Percentiles rank a stretch among this genome's conserved stretches.
Evolutionary conservation across 345 rosid genomes (phyloP).

Genomic region (Syzygium aromaticum): DNA sequence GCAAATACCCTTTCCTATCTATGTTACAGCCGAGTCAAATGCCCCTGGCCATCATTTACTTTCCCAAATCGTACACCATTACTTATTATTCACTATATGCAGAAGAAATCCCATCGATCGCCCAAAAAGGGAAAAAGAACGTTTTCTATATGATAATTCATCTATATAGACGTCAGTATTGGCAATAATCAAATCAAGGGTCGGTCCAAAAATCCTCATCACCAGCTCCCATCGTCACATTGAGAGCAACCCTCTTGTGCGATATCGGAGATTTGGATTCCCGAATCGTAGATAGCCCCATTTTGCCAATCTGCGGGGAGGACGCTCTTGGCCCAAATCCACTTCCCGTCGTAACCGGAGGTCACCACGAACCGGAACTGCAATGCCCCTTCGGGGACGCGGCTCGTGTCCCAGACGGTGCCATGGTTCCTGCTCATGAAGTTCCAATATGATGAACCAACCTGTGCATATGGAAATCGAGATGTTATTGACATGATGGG

Average conservation of each 20-base stretch:
- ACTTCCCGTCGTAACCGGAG: slow-evolving; percentile 75
- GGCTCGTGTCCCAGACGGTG: slow-evolving; percentile 69
- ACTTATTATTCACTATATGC: neutral
- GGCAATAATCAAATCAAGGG: neutral
- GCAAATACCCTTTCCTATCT: neutral
- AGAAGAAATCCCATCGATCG: neutral
- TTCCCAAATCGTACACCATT: neutral
- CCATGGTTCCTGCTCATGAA: slow-evolving; percentile 65
- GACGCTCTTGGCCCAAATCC: slow-evolving; percentile 61
- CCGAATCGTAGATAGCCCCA: slow-evolving; percentile 55
- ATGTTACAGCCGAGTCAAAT: neutral
- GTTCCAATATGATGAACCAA: slow-evolving; percentile 63
- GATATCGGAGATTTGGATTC: slow-evolving; percentile 66
- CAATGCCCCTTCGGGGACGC: slow-evolving; percentile 61
- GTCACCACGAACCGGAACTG: slow-evolving; percentile 79
- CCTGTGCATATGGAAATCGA: slow-evolving; percentile 11
- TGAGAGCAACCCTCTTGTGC: slow-evolving; percentile 81
- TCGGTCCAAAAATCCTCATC: neutral
- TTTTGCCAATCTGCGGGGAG: slow-evolving; percentile 69
- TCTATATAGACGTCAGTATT: neutral
- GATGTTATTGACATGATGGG: neutral
- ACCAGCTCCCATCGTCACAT: slow-evolving; percentile 54
- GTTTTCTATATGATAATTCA: neutral
- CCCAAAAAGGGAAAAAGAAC: neutral
- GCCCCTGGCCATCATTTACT: neutral